Conservation (phyloP, 352 stramenopile species). For the Pythium apleroticum region DNA sequence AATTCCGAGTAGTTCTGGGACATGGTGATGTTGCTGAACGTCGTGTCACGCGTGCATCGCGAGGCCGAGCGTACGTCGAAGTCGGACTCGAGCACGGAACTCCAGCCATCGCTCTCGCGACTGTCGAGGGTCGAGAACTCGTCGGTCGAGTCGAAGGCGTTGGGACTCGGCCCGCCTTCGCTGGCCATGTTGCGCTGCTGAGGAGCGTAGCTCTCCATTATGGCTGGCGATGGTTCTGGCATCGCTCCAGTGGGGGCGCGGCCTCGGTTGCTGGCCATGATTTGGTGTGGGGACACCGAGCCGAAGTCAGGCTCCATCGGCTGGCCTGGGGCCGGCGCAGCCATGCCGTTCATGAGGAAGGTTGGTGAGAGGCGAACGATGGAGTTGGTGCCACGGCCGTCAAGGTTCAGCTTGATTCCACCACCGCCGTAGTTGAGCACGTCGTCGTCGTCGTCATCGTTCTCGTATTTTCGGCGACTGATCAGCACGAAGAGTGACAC, state of each 20-base stretch:
- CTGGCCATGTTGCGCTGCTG: constrained; percentile 4
- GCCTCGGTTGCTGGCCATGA: constrained; percentile 13
- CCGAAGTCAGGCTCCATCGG: constrained; percentile 15
- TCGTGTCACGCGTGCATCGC: constrained; percentile 71
- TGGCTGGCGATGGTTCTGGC: constrained; percentile 20
- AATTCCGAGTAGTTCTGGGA: constrained; percentile 43
- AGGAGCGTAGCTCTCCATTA: constrained; percentile 21
- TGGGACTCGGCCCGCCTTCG: constrained; percentile 23
- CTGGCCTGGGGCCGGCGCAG: constrained; percentile 5
- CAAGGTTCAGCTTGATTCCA: constrained; percentile 44
- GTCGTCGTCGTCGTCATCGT: constrained; percentile 53
- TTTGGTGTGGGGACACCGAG: constrained; percentile 11
- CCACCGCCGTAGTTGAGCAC: constrained; percentile 28
- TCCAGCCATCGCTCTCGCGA: constrained; percentile 64
- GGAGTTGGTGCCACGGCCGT: constrained; percentile 30
- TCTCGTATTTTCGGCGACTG: constrained; percentile 55
- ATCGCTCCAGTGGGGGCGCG: constrained; percentile 10
- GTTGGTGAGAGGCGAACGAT: constrained; percentile 49
- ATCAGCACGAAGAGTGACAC: constrained; percentile 60
- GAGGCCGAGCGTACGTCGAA: constrained; percentile 38
- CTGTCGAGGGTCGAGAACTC: constrained; percentile 51
- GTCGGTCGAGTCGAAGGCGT: constrained; percentile 35
- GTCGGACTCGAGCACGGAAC: constrained; percentile 72
- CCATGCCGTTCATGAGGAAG: constrained; percentile 25
- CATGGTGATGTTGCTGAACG: constrained; percentile 55